These are phyloP conservation scores for Colletotrichum zoysiae DNA, from an alignment of 2,329 filamentous ascomycete genomes.

Conservation along the genomic window DNA sequence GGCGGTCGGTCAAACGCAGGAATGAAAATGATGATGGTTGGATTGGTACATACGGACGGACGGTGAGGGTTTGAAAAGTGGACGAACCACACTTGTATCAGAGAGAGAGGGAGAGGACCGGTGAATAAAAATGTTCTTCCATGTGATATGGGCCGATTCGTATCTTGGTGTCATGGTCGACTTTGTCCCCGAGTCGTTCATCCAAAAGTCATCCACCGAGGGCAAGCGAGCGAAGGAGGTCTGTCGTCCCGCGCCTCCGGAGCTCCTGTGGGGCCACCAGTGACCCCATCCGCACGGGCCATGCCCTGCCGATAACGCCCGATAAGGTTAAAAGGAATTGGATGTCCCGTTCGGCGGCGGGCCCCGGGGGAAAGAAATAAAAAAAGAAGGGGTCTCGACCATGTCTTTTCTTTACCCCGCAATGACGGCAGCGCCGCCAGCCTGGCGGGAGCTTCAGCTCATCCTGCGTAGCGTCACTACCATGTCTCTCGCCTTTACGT, in stretches of 20 bases:
- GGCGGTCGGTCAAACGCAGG: slow-evolving; percentile 15
- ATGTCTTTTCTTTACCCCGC: slow-evolving; percentile 34
- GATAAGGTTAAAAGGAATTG: slow-evolving; percentile 9
- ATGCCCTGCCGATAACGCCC: slow-evolving; percentile 15
- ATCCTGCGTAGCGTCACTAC: not conserved
- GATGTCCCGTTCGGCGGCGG: not conserved
- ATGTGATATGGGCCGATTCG: not conserved
- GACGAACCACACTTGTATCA: slow-evolving; percentile 21
- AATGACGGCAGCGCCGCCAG: slow-evolving; percentile 25
- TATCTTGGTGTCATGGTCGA: not conserved
- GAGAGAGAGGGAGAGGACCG: slow-evolving; percentile 1
- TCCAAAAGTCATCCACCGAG: too few relatives aligned
- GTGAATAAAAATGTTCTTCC: slow-evolving; percentile 19
- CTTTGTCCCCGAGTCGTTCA: too few relatives aligned
- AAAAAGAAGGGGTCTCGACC: not conserved
- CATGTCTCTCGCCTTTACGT: not conserved
- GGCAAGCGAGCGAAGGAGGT: not conserved
- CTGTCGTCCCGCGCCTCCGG: slow-evolving; percentile 8
- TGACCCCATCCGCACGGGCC: not conserved
- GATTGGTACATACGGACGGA: slow-evolving; percentile 2
- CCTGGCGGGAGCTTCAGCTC: not conserved
- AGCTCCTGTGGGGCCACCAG: slow-evolving; percentile 28
- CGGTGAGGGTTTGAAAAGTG: slow-evolving; percentile 20
- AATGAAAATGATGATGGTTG: slow-evolving; percentile 30
- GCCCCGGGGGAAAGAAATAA: not conserved